phyloP scores from a whole-genome alignment of 495 filamentous ascomycete species.

The Podospora appendiculata region DNA sequence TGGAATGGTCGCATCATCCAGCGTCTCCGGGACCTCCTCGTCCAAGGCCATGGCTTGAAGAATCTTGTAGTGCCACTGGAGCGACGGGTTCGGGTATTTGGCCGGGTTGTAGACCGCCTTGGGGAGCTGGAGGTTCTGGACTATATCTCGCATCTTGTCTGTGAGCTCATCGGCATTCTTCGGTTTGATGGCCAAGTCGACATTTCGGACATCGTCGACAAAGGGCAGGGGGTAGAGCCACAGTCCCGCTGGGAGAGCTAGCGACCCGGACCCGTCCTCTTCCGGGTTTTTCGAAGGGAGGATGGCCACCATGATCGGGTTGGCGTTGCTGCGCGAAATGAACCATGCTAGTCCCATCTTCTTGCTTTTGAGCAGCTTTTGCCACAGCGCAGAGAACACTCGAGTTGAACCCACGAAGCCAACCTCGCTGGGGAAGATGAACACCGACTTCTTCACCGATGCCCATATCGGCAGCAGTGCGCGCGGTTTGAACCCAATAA shows the following conservation, averaged over 20 bases:
- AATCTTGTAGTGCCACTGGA: conserved; percentile 98
- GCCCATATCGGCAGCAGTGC: conserved; percentile 76
- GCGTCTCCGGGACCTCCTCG: conserved; percentile 75
- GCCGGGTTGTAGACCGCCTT: conserved; percentile 72
- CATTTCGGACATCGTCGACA: conserved; percentile 79
- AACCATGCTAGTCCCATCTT: conserved; percentile 88
- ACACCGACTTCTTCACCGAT: conserved; percentile 73
- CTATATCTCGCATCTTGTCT: conserved; percentile 70
- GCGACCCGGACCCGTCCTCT: conserved; percentile 53
- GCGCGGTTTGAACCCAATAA: conserved; percentile 89
- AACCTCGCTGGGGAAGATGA: conserved; percentile 92
- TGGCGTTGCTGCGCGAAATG: conserved; percentile 69
- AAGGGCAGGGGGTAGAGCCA: conserved; percentile 88
- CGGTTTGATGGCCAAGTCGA: conserved; percentile 40
- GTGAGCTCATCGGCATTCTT: conserved; percentile 63
- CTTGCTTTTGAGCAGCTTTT: conserved; percentile 68
- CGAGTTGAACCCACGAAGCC: conserved; percentile 84
- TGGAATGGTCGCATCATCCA: conserved; percentile 78
- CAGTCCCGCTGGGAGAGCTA: conserved; percentile 72
- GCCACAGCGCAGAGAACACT: conserved; percentile 84
- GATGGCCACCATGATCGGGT: conserved; percentile 72
- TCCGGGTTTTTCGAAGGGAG: conserved; percentile 62
- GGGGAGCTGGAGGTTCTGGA: conserved; percentile 85
- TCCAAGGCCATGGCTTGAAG: conserved; percentile 88
- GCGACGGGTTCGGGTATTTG: conserved; percentile 86